Base-by-base conservation (phyloP, 148 eudicot species). In the Silene latifolia region DNA sequence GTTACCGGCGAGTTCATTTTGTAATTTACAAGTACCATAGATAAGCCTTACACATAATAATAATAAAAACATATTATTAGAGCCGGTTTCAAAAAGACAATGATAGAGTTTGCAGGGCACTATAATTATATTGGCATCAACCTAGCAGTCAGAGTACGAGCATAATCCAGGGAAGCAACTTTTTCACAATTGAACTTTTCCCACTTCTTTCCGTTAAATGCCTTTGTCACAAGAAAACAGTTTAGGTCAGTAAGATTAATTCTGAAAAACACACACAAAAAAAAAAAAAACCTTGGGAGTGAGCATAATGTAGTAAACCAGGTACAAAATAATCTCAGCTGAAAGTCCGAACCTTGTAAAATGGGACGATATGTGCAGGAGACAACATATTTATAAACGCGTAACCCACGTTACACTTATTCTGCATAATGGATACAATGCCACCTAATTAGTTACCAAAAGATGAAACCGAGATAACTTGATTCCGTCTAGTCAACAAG, bases 391-490 rank as follows among this genome's bases (percentile, higher is more conserved):
- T 94, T 80, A 94, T 94, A 75, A 94, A 94, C 20, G 98, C 98
- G 76, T 94, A 94, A 61, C 98, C 98, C 54, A 94, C 97, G 75
- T 94, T 94, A 88, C 98, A 94, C 78, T 91, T 94, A 63, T 93
- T 93, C 98, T 93, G 95, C 84, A 88, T 23, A 82, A 88, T 23
- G 80, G 8, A 71, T 27, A 80, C 18, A 67, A 79, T 24, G 10
- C 2, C 5, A 24, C 47, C 32, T 35, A 39, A 29, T 76, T 11
- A 56, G 42, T 68, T 29, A 77, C 64, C 74, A 25, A 42, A 29
- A 56, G 14, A 73, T 46, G 67, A 56, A 68, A 48, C 23, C 21
- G 60, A 48, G 54, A 65, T 35, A 63, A 46, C 56, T 10, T 19
- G n/a, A n/a, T 8, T 24, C 21, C 54, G 3, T 13, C 62, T 61